These are phyloP conservation scores for Pythium myriotylum DNA, from an alignment of 352 stramenopile genomes.

Conservation along the genomic window DNA sequence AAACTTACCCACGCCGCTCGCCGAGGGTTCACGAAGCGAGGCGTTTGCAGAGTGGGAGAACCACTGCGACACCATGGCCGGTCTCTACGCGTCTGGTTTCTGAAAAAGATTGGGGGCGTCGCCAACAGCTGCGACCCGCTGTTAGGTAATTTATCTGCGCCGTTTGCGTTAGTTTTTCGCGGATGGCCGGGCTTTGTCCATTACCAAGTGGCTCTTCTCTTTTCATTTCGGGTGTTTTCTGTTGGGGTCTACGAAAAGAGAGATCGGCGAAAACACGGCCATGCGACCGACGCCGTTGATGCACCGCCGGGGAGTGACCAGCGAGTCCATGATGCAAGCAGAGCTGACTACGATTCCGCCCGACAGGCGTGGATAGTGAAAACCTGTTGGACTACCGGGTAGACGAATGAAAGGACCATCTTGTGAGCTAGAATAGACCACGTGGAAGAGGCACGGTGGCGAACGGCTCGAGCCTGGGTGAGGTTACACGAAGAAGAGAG, in stretches of 20 bases:
- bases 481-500: too few relatives aligned
- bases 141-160: conserved; percentile 19
- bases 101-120: conserved; percentile 29
- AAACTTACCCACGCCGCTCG: neutral
- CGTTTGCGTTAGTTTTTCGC: neutral
- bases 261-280: conserved; percentile 13
- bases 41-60: neutral
- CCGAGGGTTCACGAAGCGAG: conserved; percentile 1
- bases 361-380: too few relatives aligned
- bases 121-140: conserved; percentile 10
- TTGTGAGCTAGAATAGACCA: too few relatives aligned
- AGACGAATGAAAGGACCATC: too few relatives aligned
- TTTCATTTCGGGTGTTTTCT: neutral
- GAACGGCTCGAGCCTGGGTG: too few relatives aligned
- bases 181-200: neutral
- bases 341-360: too few relatives aligned
- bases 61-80: neutral
- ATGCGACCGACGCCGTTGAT: neutral
- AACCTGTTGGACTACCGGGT: too few relatives aligned
- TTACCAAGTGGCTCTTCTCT: neutral
- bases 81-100: conserved; percentile 30
- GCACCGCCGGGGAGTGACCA: neutral
- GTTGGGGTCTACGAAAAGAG: neutral
- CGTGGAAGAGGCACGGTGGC: too few relatives aligned
- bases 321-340: neutral